Conservation (phyloP, 805 yeast genomes). For the Komagataella populi region DNA sequence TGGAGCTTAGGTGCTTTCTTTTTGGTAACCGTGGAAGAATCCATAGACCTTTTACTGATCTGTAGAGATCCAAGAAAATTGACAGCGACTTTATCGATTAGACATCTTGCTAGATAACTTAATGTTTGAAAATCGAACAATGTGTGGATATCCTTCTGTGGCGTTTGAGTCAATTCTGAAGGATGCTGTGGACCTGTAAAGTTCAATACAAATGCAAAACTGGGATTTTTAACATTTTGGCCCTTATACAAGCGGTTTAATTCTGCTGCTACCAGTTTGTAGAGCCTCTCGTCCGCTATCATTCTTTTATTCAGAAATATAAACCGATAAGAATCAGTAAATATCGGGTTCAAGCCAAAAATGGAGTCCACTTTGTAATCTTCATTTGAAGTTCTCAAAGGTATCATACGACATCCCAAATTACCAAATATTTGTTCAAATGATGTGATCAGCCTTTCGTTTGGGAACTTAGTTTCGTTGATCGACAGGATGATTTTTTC, state of each 20-base stretch:
- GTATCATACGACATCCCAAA: slow-evolving; percentile 6
- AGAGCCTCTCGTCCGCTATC: slow-evolving; percentile 10
- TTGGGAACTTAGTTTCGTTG: slow-evolving; percentile 15
- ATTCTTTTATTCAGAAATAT: slow-evolving; percentile 29
- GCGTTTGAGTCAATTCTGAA: neutral
- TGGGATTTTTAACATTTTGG: slow-evolving; percentile 5
- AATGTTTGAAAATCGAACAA: neutral
- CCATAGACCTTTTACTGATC: slow-evolving; percentile 1
- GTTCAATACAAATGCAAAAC: slow-evolving; percentile 4
- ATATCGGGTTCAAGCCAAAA: slow-evolving; percentile 21
- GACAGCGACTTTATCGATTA: neutral
- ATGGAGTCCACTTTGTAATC: slow-evolving; percentile 14
- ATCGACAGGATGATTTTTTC: slow-evolving; percentile 11
- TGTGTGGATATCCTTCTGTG: too few relatives aligned
- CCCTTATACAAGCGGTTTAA: slow-evolving; percentile 6
- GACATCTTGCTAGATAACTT: neutral
- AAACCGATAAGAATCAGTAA: slow-evolving; percentile 26
- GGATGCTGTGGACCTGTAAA: slow-evolving; percentile 9
- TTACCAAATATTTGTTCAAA: neutral
- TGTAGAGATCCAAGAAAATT: neutral
- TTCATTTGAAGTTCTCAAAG: slow-evolving; percentile 14
- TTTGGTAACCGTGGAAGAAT: slow-evolving; percentile 13
- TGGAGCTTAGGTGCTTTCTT: slow-evolving; percentile 14
- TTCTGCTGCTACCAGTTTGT: slow-evolving; percentile 10
- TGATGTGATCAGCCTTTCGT: slow-evolving; percentile 13